Conservation (phyloP, 1,139 yeast species). For the Geotrichum aggregatum region DNA sequence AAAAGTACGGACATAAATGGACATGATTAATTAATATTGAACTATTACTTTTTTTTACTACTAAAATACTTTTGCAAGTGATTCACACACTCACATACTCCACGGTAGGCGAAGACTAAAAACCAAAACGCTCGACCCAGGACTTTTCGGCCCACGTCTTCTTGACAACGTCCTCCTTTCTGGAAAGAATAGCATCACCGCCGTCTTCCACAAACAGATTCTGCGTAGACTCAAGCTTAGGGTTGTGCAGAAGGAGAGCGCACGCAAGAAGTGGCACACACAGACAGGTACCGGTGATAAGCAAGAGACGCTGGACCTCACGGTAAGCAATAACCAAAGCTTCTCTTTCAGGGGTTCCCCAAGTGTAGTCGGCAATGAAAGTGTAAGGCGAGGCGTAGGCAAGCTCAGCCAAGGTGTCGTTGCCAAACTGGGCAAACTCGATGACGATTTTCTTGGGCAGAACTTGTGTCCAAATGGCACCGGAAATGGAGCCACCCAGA, state of each 20-base stretch:
- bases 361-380: constrained; percentile 46
- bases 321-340: constrained; percentile 57
- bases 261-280: constrained; percentile 50
- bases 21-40: too few species aligned
- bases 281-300: constrained; percentile 55
- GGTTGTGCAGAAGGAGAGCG: constrained; percentile 54
- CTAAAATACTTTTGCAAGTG: too few species aligned
- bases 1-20: too few species aligned
- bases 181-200: neutral
- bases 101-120: too few species aligned
- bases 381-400: constrained; percentile 56
- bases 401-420: constrained; percentile 39
- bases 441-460: constrained; percentile 38
- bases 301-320: constrained; percentile 54
- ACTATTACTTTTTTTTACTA: too few species aligned
- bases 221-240: constrained; percentile 40
- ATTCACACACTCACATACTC: too few species aligned
- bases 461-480: constrained; percentile 48
- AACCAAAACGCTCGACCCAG: constrained; percentile 13
- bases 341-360: constrained; percentile 59
- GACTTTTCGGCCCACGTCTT: constrained; percentile 16
- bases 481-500: constrained; percentile 46
- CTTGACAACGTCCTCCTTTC: neutral
- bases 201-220: constrained; percentile 42
- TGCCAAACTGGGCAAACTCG: constrained; percentile 25